These are phyloP conservation scores for Priceomyces melissophilus DNA, from an alignment of 805 yeast species.

Conservation along the genomic window DNA sequence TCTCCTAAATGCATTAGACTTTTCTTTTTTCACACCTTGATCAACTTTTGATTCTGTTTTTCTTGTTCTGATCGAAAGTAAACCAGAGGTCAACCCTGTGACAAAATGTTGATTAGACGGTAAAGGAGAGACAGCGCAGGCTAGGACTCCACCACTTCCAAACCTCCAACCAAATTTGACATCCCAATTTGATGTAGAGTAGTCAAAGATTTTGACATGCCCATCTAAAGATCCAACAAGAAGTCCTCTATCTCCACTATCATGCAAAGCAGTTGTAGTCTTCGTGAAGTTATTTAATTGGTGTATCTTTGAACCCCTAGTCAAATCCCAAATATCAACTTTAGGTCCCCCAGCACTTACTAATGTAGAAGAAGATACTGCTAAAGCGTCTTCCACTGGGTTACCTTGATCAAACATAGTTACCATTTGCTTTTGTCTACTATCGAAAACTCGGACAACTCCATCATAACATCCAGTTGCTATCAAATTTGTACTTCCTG, in stretches of 20 bases:
- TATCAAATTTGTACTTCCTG: constrained; percentile 70
- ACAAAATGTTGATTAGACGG: constrained; percentile 72
- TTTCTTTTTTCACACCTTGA: constrained; percentile 47
- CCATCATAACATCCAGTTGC: constrained; percentile 96
- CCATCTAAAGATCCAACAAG: constrained; percentile 96
- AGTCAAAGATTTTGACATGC: constrained; percentile 92
- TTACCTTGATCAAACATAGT: constrained; percentile 58
- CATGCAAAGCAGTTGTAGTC: constrained; percentile 81
- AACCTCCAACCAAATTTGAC: constrained; percentile 97
- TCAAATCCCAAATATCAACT: constrained; percentile 88
- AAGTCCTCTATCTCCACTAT: constrained; percentile 73
- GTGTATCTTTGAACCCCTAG: constrained; percentile 67
- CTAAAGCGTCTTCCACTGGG: constrained; percentile 83
- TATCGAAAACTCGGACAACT: constrained; percentile 74
- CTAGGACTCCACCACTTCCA: constrained; percentile 80
- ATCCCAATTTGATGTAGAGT: constrained; percentile 67
- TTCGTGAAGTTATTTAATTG: constrained; percentile 87
- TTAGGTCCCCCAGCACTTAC: constrained; percentile 78
- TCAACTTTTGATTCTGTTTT: constrained; percentile 59
- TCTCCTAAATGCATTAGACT: constrained; percentile 65
- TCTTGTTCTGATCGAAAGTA: constrained; percentile 84
- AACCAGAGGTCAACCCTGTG: constrained; percentile 87
- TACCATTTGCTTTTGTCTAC: constrained; percentile 60
- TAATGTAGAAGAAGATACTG: constrained; percentile 70
- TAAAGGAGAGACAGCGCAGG: constrained; percentile 87